These are phyloP conservation scores for Saccharomycopsis phalli DNA, from an alignment of 1,139 yeast species.

Conservation along the genomic window DNA sequence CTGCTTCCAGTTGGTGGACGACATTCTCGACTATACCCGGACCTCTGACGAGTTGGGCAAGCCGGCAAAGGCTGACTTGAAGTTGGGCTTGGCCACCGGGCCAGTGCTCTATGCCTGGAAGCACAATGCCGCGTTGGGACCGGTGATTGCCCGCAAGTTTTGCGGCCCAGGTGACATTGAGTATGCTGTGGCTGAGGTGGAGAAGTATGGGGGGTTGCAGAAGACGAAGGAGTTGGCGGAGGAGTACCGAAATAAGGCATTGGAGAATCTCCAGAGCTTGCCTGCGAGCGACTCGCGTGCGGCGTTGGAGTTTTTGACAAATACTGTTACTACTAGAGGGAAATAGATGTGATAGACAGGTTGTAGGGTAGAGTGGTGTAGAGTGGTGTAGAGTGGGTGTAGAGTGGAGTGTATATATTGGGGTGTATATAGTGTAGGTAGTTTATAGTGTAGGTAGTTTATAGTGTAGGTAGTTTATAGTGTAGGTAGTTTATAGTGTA, in stretches of 20 bases:
- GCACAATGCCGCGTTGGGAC: conserved; percentile 75
- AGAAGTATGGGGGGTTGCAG: conserved; percentile 61
- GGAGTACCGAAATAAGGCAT: conserved; percentile 67
- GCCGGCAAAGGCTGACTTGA: conserved; percentile 92
- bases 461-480: no score
- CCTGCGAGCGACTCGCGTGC: conserved; percentile 88
- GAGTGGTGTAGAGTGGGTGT: no score
- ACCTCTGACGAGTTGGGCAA: conserved; percentile 79
- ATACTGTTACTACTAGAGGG: conserved; percentile 71
- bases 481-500: no score
- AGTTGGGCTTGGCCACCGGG: conserved; percentile 93
- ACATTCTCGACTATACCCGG: conserved; percentile 87
- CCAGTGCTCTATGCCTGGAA: conserved; percentile 95
- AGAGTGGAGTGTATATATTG: no score
- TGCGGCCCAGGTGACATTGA: conserved; percentile 76
- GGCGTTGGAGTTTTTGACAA: conserved; percentile 79
- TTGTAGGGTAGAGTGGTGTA: no score
- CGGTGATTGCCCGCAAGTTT: conserved; percentile 76
- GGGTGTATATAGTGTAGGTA: no score
- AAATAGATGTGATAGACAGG: no score
- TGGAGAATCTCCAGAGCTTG: conserved; percentile 56
- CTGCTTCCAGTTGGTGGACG: conserved; percentile 95
- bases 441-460: no score
- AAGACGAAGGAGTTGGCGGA: conserved; percentile 73
- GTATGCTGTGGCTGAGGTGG: conserved; percentile 65